Base-by-base conservation (phyloP, 2,329 filamentous ascomycete species). In the Curvularia lunata region DNA sequence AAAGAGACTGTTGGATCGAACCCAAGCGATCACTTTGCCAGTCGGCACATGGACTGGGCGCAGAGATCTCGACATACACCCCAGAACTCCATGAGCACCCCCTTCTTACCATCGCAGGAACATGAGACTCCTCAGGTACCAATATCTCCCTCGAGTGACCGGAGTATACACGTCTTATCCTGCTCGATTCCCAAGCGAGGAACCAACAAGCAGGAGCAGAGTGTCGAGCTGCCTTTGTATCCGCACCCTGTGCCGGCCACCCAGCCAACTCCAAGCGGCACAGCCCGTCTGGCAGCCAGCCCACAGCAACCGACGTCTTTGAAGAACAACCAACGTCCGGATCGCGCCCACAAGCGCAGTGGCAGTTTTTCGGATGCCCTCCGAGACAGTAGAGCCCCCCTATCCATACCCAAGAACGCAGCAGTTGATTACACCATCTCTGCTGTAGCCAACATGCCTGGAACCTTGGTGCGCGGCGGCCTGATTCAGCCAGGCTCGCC, bases 301-400 rank as follows among this genome's bases (percentile, higher is more conserved):
- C 73, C 71, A 42, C 74, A 71, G 48, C 68, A 71, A 37, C 56
- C 63, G 8, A 47, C 62, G 0, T 68, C 73, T 2, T 61, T 61
- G 21, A 75, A 71, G 53, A 70, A 65, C 42, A 56, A 61, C 10
- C 68, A 64, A 41, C 67, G 69, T 21, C 70, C 69, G 7, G 62
- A 69, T 23, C 69, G 75, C 52, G 83, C 80, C 2, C 92, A 97
- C 77, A 93, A 92, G 75, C 88, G 92, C 21, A 96, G 91, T 71
- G 92, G 89, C 48, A 97, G 93, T 73, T 89, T 95, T 67, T 91
- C 90, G 0, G 91, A 97, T 77, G 94, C 93, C 1, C 76, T 94
- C 50, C 83, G 92, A 65, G 91, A 95, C 70, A 76, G 88, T 79
- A 77, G 85, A 52, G 77, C 82, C 10, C 83, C 84, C 1, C 68